A percentile compares a stretch with the other conserved stretches of the same genome.
Evolutionary conservation across 2,329 filamentous ascomycete genomes (phyloP).

Genomic region (Acrocalymma vagum): DNA sequence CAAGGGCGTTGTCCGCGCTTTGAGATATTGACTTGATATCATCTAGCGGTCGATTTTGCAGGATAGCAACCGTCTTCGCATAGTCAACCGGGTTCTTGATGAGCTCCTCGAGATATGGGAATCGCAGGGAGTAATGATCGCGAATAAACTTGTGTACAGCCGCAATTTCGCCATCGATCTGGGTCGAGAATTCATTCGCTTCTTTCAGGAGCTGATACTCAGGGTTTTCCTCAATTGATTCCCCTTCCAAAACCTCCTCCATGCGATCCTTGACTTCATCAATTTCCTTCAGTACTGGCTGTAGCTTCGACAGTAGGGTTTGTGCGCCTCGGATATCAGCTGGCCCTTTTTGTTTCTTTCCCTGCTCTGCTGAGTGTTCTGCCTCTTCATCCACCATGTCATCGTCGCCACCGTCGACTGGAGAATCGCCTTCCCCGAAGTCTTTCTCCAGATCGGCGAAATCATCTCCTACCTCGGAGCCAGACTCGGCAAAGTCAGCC

Average conservation of each 20-base stretch:
- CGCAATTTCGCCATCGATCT: slow-evolving; percentile 91
- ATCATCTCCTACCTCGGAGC: slow-evolving; percentile 67
- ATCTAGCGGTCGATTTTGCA: slow-evolving; percentile 91
- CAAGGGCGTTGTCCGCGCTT: slow-evolving; percentile 80
- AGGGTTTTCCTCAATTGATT: slow-evolving; percentile 89
- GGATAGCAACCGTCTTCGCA: slow-evolving; percentile 90
- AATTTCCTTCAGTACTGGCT: slow-evolving; percentile 77
- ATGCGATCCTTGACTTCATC: slow-evolving; percentile 64
- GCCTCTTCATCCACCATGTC: slow-evolving; percentile 71
- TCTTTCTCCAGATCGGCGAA: slow-evolving; percentile 42
- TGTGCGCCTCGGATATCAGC: slow-evolving; percentile 80
- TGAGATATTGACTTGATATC: slow-evolving; percentile 82
- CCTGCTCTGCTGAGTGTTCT: slow-evolving; percentile 59
- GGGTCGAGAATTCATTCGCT: slow-evolving; percentile 88
- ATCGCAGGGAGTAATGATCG: slow-evolving; percentile 93
- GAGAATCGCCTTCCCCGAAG: slow-evolving; percentile 46
- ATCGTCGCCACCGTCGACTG: slow-evolving; percentile 61
- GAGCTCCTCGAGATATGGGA: slow-evolving; percentile 89
- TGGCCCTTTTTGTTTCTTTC: slow-evolving; percentile 72
- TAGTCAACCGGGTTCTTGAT: slow-evolving; percentile 94
- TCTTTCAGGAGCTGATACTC: slow-evolving; percentile 90
- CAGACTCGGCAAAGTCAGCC: slow-evolving; percentile 88
- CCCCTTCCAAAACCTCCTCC: slow-evolving; percentile 73
- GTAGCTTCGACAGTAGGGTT: slow-evolving; percentile 80
- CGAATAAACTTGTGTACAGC: slow-evolving; percentile 95